These are phyloP conservation scores for Cicer cuneatum DNA, from an alignment of 306 rosid species.

Conservation along the genomic window DNA sequence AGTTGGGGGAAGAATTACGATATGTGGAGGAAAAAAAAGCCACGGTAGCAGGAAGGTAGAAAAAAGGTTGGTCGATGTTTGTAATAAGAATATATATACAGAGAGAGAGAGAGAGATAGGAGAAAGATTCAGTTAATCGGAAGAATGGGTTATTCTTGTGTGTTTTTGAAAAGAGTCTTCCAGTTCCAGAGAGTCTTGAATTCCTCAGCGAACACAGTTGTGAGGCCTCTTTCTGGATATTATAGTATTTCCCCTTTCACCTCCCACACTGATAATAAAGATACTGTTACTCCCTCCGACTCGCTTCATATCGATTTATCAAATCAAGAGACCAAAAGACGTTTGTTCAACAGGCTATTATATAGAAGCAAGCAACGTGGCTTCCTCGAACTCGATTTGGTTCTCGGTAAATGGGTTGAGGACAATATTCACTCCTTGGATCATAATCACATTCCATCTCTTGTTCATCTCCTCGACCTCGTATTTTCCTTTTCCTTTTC, in stretches of 20 bases:
- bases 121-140: background rate
- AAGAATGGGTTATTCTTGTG: conserved; percentile 46
- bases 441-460: conserved; percentile 67
- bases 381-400: conserved; percentile 82
- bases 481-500: conserved; percentile 42
- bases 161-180: conserved; percentile 43
- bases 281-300: conserved; percentile 23
- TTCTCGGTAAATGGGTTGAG: conserved; percentile 95
- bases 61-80: background rate
- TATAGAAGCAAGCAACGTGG: conserved; percentile 96
- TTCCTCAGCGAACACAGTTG: conserved; percentile 29
- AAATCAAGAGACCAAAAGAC: conserved; percentile 72
- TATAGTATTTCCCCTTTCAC: conserved; percentile 45
- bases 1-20: conserved; percentile 10
- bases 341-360: conserved; percentile 70
- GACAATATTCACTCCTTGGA: conserved; percentile 74
- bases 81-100: background rate
- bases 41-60: conserved; percentile 8
- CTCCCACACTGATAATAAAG: conserved; percentile 33
- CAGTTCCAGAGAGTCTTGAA: conserved; percentile 49
- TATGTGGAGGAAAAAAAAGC: conserved; percentile 23
- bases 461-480: conserved; percentile 73
- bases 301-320: conserved; percentile 64
- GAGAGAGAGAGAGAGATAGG: background rate
- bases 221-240: conserved; percentile 33